Evolutionary conservation across 73 alveolate species (phyloP).

Genomic region (Breviolum minutum): DNA sequence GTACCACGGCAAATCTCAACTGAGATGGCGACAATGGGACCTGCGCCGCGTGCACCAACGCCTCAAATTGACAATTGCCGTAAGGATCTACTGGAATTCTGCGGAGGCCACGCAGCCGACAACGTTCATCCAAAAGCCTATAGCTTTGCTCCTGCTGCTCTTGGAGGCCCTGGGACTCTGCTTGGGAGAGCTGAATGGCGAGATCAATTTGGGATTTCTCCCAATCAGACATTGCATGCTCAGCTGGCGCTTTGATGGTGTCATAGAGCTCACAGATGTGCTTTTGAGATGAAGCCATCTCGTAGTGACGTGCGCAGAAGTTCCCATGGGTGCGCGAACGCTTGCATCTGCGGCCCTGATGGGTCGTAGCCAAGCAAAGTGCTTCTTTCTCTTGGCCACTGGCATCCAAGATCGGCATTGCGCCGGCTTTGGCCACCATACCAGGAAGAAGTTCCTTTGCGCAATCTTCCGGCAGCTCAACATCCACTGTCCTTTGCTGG

Average conservation of each 20-base stretch:
- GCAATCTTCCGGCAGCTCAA: background rate
- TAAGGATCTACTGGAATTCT: too few relatives aligned
- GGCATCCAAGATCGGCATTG: background rate
- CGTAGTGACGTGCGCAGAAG: background rate
- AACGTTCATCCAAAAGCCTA: background rate
- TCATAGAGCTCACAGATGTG: background rate
- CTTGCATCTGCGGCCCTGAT: background rate
- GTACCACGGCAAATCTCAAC: background rate
- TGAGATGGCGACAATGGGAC: background rate
- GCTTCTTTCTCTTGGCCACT: background rate
- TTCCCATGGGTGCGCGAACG: background rate
- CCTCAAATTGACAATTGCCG: constrained; percentile 14
- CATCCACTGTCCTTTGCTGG: background rate
- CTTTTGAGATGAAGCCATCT: background rate
- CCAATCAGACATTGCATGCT: background rate
- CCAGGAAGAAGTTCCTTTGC: background rate
- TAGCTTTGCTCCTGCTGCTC: background rate
- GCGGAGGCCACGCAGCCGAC: background rate
- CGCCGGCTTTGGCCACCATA: background rate
- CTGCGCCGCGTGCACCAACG: constrained; percentile 21
- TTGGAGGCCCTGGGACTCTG: background rate
- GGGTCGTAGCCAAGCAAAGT: background rate
- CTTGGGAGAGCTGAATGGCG: background rate
- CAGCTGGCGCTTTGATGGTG: background rate
- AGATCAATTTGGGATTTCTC: background rate